Conservation (phyloP, 352 stramenopile species). For the Aphanomyces euteiches region DNA sequence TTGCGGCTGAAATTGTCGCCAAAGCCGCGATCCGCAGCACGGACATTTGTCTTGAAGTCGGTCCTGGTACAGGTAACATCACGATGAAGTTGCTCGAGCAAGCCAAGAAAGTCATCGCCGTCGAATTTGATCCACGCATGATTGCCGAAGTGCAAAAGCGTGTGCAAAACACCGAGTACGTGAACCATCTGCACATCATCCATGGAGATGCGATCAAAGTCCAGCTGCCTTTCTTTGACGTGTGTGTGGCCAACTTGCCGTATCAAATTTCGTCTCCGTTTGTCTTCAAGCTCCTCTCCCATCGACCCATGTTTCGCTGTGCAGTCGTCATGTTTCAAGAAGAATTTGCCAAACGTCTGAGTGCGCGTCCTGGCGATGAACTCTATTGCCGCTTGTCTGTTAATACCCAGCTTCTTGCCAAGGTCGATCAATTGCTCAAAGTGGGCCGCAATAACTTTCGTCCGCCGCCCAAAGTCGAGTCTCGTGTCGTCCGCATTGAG, state of each 20-base stretch:
- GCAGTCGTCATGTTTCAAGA: constrained; percentile 99
- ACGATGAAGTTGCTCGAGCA: constrained; percentile 97
- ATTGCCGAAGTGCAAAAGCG: constrained; percentile 98
- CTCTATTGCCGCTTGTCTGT: constrained; percentile 98
- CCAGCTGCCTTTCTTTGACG: constrained; percentile 99
- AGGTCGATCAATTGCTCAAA: constrained; percentile 98
- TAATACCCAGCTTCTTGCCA: constrained; percentile 98
- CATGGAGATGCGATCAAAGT: constrained; percentile 99
- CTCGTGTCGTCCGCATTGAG: constrained; percentile 96
- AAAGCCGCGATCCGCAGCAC: constrained; percentile 94
- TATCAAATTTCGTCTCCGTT: constrained; percentile 99
- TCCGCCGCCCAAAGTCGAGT: constrained; percentile 96
- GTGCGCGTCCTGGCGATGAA: constrained; percentile 93
- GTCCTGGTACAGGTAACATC: constrained; percentile 98
- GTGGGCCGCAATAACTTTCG: constrained; percentile 99
- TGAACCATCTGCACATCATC: constrained; percentile 96
- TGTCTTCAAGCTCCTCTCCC: constrained; percentile 98
- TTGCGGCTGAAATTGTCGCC: constrained; percentile 95
- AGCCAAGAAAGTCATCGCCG: constrained; percentile 96
- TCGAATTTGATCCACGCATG: constrained; percentile 99
- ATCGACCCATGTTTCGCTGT: constrained; percentile 98
- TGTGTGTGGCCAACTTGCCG: constrained; percentile 98
- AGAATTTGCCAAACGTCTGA: constrained; percentile 98
- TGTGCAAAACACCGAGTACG: constrained; percentile 94
- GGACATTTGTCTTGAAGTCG: constrained; percentile 96